These are phyloP conservation scores for Withania somnifera DNA, from an alignment of 305 asterid genomes.

Conservation along the genomic window DNA sequence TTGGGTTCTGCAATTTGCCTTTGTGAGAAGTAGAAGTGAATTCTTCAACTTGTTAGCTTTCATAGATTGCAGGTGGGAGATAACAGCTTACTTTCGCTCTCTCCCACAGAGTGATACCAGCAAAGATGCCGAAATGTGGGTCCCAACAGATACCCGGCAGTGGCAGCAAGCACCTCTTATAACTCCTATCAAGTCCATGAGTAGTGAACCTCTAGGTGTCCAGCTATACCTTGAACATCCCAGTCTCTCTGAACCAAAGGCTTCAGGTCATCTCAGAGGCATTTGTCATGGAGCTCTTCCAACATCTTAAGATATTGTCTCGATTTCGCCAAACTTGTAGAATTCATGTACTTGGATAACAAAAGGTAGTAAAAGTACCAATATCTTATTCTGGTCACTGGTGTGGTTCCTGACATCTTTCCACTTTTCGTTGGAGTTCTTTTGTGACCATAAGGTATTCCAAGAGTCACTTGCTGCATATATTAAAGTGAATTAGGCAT, in stretches of 20 bases:
- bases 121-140: slow-evolving; percentile 61
- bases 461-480: neutral
- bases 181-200: slow-evolving; percentile 81
- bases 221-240: slow-evolving; percentile 86
- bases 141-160: slow-evolving; percentile 71
- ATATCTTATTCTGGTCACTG: neutral
- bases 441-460: neutral
- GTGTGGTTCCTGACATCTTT: neutral
- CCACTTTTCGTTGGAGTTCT: neutral
- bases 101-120: slow-evolving; percentile 48
- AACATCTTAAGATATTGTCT: neutral
- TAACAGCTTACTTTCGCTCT: slow-evolving; percentile 60
- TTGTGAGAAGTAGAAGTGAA: neutral
- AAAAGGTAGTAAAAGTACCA: neutral
- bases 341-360: neutral
- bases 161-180: slow-evolving; percentile 80
- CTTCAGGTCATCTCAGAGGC: neutral
- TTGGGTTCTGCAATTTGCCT: neutral
- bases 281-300: neutral
- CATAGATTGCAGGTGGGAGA: slow-evolving; percentile 93
- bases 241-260: slow-evolving; percentile 32
- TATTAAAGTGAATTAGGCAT: neutral
- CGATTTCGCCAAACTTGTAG: neutral
- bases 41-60: neutral
- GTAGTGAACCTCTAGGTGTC: slow-evolving; percentile 67